Evolutionary conservation across 2,329 filamentous ascomycete genomes (phyloP).

Genomic region (Aureobasidium sp.): DNA sequence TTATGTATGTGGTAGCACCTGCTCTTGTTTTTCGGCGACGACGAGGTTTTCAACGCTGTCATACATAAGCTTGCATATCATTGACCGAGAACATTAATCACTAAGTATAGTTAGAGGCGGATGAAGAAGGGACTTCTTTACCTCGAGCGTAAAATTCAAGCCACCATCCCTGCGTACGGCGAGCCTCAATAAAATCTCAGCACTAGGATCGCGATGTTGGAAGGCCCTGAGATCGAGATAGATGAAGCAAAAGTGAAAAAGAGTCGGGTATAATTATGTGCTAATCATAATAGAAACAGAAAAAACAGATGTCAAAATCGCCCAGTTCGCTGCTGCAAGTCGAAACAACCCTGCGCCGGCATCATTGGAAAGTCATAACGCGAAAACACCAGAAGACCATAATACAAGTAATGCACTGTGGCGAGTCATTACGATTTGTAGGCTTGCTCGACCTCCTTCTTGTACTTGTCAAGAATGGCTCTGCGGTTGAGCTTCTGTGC

Average conservation of each 20-base stretch:
- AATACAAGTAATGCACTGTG: background rate
- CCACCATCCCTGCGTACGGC: too few relatives aligned
- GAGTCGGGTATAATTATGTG: slow-evolving; percentile 12
- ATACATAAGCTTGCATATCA: too few relatives aligned
- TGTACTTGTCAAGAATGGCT: slow-evolving; percentile 41
- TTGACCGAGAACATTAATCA: too few relatives aligned
- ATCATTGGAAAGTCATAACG: background rate
- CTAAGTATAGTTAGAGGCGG: too few relatives aligned
- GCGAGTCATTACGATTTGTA: slow-evolving; percentile 23
- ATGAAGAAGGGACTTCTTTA: too few relatives aligned
- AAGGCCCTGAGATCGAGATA: background rate
- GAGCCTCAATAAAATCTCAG: too few relatives aligned
- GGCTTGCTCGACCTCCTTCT: slow-evolving; percentile 41
- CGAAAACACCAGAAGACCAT: background rate
- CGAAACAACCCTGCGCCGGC: background rate
- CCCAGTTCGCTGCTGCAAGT: background rate
- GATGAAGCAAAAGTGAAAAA: background rate
- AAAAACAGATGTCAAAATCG: background rate
- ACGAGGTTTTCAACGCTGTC: too few relatives aligned
- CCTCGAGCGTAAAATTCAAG: too few relatives aligned
- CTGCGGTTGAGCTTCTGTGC: slow-evolving; percentile 46
- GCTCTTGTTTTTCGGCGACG: too few relatives aligned
- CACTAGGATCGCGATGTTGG: too few relatives aligned
- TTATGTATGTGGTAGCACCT: too few relatives aligned
- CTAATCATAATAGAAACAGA: slow-evolving; percentile 6